These are phyloP conservation scores for Telfairia occidentalis DNA, from an alignment of 331 rosid genomes.

Conservation along the genomic window DNA sequence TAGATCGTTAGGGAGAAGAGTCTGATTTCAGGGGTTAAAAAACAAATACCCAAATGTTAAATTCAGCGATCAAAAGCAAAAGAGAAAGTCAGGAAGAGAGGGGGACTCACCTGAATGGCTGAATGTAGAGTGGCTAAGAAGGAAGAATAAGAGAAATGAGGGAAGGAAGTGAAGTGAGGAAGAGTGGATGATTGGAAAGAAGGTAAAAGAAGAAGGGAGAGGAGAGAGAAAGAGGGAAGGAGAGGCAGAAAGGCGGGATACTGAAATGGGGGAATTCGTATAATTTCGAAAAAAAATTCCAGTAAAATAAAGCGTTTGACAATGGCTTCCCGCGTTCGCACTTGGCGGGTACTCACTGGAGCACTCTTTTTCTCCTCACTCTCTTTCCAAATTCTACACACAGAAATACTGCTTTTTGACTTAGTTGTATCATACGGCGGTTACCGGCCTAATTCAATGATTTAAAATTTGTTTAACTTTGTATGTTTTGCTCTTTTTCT, in stretches of 20 bases:
- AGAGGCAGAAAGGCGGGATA: not conserved
- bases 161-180: not conserved
- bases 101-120: not conserved
- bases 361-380: not conserved
- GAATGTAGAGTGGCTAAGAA: not conserved
- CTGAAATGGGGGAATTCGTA: not conserved
- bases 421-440: not conserved
- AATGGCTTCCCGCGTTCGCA: slow-evolving; percentile 10
- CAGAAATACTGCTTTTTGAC: not conserved
- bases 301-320: not conserved
- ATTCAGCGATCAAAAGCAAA: not conserved
- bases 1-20: not conserved
- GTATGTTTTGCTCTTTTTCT: too few species aligned
- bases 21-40: not conserved
- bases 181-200: not conserved
- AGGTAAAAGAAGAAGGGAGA: too few species aligned
- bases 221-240: not conserved
- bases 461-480: too few species aligned
- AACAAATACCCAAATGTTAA: not conserved
- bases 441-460: not conserved
- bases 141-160: not conserved
- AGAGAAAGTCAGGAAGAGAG: not conserved
- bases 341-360: slow-evolving; percentile 8
- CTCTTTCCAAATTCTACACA: not conserved
- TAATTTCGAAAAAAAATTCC: not conserved